These are phyloP conservation scores for Daldinia grandis DNA, from an alignment of 495 filamentous ascomycete genomes.

Conservation along the genomic window DNA sequence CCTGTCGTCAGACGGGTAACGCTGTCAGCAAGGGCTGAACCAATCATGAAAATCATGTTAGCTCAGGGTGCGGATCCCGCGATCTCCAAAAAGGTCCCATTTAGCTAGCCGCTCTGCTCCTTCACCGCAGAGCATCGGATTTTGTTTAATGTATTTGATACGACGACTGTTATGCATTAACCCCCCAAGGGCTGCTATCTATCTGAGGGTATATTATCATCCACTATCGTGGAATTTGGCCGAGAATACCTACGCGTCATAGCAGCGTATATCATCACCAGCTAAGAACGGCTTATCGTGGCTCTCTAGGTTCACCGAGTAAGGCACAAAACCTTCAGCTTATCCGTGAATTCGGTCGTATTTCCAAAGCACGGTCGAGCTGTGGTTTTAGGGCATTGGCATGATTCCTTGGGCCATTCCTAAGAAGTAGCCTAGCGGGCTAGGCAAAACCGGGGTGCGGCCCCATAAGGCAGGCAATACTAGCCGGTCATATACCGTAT, in stretches of 20 bases:
- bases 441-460: conserved; percentile 9
- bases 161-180: conserved; percentile 14
- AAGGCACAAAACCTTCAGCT: background rate
- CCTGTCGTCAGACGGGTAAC: conserved; percentile 28
- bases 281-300: conserved; percentile 1
- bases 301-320: conserved; percentile 15
- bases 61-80: conserved; percentile 33
- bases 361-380: background rate
- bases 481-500: background rate
- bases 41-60: conserved; percentile 14
- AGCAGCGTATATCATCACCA: conserved; percentile 12
- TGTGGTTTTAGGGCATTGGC: conserved; percentile 11
- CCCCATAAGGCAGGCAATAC: conserved; percentile 10
- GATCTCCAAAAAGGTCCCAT: conserved; percentile 25
- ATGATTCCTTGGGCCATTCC: conserved; percentile 19
- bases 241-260: conserved; percentile 20
- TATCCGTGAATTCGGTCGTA: background rate
- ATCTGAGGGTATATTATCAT: conserved; percentile 15
- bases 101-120: conserved; percentile 9
- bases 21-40: conserved; percentile 24
- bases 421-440: conserved; percentile 3
- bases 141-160: conserved; percentile 19
- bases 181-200: background rate
- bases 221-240: conserved; percentile 23
- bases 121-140: conserved; percentile 15